A percentile compares a stretch with the other conserved stretches of the same genome.
phyloP scores from a whole-genome alignment of 169 alveolate species.

The Theileria luwenshuni region DNA sequence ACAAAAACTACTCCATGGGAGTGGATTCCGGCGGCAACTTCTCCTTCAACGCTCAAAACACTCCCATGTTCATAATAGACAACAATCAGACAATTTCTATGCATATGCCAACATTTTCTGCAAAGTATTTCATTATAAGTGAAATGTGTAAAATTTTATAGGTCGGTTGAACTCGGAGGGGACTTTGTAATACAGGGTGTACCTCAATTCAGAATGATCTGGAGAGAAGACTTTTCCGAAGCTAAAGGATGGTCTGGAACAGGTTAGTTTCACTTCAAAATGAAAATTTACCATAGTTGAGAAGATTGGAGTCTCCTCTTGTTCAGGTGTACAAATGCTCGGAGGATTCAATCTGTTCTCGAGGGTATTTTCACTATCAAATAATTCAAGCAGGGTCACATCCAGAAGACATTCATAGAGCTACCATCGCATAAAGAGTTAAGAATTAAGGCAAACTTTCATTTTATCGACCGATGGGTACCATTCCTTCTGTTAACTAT shows the following conservation, averaged over 20 bases:
- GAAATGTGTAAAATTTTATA: constrained; percentile 1
- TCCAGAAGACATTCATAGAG: constrained; percentile 72
- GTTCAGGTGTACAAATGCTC: constrained; percentile 77
- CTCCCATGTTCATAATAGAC: constrained; percentile 61
- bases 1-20: constrained; percentile 46
- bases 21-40: constrained; percentile 68
- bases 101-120: constrained; percentile 61
- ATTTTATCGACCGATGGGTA: constrained; percentile 78
- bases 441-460: constrained; percentile 71
- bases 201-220: constrained; percentile 73
- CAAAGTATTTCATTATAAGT: constrained; percentile 9
- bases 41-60: constrained; percentile 46
- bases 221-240: constrained; percentile 71
- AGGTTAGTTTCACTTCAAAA: constrained; percentile 30
- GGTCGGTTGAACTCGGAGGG: constrained; percentile 69
- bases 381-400: constrained; percentile 46
- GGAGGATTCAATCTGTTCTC: constrained; percentile 73
- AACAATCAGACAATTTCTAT: constrained; percentile 56
- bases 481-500: neutral
- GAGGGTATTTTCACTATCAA: constrained; percentile 16
- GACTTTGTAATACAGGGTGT: constrained; percentile 64
- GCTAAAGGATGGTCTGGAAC: constrained; percentile 78
- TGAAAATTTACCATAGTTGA: constrained; percentile 28
- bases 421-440: constrained; percentile 74
- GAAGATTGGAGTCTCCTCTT: constrained; percentile 64